Percentiles rank a stretch among this genome's conserved stretches.
phyloP scores from a whole-genome alignment of 108 stramenopile species.

The Cylindrotheca fusiformis region DNA sequence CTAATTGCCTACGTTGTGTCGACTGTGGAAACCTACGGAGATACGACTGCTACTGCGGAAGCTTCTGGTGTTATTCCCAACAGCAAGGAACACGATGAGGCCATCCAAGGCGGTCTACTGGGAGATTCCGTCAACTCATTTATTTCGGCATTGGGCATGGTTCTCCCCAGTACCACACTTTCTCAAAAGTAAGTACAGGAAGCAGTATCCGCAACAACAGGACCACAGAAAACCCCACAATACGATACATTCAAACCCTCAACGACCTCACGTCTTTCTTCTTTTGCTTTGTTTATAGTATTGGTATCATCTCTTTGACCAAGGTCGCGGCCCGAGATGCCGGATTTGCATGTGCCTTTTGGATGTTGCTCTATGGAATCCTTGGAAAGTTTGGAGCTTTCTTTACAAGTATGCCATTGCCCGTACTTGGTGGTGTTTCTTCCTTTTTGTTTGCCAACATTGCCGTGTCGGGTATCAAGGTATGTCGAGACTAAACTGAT shows the following conservation, averaged over 20 bases:
- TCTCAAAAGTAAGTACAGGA: too few relatives aligned
- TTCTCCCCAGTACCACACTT: conserved; percentile 54
- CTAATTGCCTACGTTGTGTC: conserved; percentile 45
- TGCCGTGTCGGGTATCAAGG: conserved; percentile 24
- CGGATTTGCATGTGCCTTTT: conserved; percentile 42
- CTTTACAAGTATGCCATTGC: conserved; percentile 45
- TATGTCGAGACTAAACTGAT: too few relatives aligned
- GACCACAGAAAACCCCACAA: too few relatives aligned
- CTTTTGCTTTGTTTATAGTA: too few relatives aligned
- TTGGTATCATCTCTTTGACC: conserved; percentile 49
- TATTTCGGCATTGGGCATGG: conserved; percentile 37
- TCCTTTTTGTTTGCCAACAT: conserved; percentile 34
- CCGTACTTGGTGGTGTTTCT: conserved; percentile 42
- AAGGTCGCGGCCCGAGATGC: conserved; percentile 45
- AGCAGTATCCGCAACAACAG: too few relatives aligned
- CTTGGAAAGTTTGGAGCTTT: conserved; percentile 50
- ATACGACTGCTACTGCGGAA: conserved; percentile 39
- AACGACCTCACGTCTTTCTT: too few relatives aligned
- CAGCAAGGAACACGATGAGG: conserved; percentile 22
- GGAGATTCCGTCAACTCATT: conserved; percentile 47
- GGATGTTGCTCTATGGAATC: conserved; percentile 47
- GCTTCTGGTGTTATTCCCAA: conserved; percentile 33
- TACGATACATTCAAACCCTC: too few relatives aligned
- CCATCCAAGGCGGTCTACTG: conserved; percentile 43
- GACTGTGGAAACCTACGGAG: conserved; percentile 52